A percentile compares a stretch with the other conserved stretches of the same genome.
These are phyloP conservation scores for Globisporangium alternatum DNA, from an alignment of 352 stramenopile genomes.

Conservation along the genomic window DNA sequence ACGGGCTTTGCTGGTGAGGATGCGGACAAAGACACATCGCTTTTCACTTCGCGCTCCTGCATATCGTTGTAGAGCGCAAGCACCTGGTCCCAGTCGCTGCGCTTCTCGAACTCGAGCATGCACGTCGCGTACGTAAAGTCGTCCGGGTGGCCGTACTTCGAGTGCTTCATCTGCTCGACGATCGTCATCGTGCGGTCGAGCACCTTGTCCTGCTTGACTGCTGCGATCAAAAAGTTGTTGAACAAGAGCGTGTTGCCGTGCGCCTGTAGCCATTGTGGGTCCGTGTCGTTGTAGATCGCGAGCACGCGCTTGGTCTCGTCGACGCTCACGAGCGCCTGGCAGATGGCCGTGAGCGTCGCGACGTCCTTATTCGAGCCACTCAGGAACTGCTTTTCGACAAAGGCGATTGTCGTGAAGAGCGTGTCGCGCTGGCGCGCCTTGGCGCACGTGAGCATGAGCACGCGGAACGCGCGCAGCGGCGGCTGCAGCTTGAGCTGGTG, in stretches of 20 bases:
- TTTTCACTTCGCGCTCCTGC: constrained; percentile 31
- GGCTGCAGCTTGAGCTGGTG: constrained; percentile 44
- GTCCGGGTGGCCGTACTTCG: constrained; percentile 38
- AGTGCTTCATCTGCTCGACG: constrained; percentile 41
- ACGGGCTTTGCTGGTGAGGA: constrained; percentile 15
- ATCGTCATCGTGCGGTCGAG: constrained; percentile 34
- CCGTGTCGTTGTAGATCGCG: constrained; percentile 42
- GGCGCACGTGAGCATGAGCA: constrained; percentile 54
- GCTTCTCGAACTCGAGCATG: constrained; percentile 53
- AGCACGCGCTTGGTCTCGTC: constrained; percentile 41
- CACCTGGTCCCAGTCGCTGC: constrained; percentile 37
- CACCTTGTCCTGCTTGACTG: constrained; percentile 24
- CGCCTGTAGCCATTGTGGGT: constrained; percentile 33
- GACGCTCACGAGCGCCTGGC: constrained; percentile 52
- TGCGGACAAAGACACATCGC: not conserved
- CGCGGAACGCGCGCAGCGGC: constrained; percentile 49
- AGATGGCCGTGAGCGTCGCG: constrained; percentile 53
- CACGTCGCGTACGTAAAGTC: constrained; percentile 66
- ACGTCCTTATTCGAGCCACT: constrained; percentile 29
- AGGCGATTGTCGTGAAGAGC: constrained; percentile 41
- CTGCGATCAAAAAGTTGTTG: constrained; percentile 62
- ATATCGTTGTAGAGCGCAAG: constrained; percentile 62
- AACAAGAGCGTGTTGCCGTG: constrained; percentile 46
- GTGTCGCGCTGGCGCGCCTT: constrained; percentile 44
- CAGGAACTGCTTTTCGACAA: constrained; percentile 44